phyloP scores from a whole-genome alignment of 2,329 filamentous ascomycete species.

The Aspergillus proliferans region DNA sequence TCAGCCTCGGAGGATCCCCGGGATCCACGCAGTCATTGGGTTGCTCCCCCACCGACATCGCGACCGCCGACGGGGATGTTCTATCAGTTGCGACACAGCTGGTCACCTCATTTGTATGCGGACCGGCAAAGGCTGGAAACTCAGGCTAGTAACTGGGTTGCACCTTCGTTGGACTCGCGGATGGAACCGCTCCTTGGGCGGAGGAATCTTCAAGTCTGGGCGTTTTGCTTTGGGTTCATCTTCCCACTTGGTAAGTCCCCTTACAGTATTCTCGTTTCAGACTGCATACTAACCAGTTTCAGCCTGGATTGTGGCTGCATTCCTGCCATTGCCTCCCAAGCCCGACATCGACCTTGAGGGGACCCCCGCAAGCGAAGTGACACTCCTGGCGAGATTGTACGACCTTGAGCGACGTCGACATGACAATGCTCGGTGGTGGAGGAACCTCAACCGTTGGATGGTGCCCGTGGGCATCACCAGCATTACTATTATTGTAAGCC shows the following conservation, averaged over 20 bases:
- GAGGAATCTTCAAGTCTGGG: conserved; percentile 66
- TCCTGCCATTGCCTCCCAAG: conserved; percentile 63
- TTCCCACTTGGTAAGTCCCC: conserved; percentile 60
- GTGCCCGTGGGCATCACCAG: conserved; percentile 51
- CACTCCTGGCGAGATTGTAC: conserved; percentile 40
- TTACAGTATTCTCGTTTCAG: neutral
- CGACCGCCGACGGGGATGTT: conserved; percentile 24
- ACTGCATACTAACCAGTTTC: conserved; percentile 1
- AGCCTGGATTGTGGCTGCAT: conserved; percentile 75
- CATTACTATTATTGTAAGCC: conserved; percentile 49
- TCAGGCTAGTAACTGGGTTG: conserved; percentile 60
- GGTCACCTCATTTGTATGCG: conserved; percentile 65
- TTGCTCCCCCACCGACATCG: conserved; percentile 21
- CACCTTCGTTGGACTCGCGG: conserved; percentile 63
- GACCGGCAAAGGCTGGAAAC: conserved; percentile 51
- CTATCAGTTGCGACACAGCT: conserved; percentile 53
- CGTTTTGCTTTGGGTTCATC: conserved; percentile 72
- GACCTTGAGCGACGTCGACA: conserved; percentile 44
- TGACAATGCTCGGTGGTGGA: conserved; percentile 60
- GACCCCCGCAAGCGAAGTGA: conserved; percentile 35
- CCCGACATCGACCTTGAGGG: conserved; percentile 47
- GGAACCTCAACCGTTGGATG: conserved; percentile 58
- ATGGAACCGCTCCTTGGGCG: conserved; percentile 57
- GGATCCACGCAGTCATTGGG: conserved; percentile 42
- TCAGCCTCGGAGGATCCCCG: conserved; percentile 20